A percentile compares a stretch with the other conserved stretches of the same genome.
Evolutionary conservation across 768 basidiomycete species (phyloP).

Genomic region (Pisolithus microcarpus): DNA sequence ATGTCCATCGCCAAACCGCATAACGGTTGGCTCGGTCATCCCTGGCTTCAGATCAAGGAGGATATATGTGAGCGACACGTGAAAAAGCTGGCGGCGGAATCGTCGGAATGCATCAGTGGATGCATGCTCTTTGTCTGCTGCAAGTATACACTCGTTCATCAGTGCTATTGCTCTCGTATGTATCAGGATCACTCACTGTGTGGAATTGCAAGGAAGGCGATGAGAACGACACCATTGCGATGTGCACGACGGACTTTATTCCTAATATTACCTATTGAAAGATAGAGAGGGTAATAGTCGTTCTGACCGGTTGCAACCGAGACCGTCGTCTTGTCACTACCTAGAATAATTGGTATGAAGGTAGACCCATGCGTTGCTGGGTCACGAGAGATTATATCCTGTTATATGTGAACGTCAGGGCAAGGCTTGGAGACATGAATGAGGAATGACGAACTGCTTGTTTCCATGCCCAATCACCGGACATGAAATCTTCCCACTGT

Average conservation of each 20-base stretch:
- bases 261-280: conserved; percentile 11
- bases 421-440: too few species aligned
- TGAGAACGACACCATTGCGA: conserved; percentile 2
- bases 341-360: too few species aligned
- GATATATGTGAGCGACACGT: conserved; percentile 15
- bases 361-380: too few species aligned
- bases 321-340: too few species aligned
- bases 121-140: conserved; percentile 5
- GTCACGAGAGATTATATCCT: too few species aligned
- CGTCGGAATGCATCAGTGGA: conserved; percentile 11
- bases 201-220: conserved; percentile 24
- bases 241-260: conserved; percentile 9
- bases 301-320: too few species aligned
- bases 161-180: neutral
- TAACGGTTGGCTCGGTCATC: conserved; percentile 24
- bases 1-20: conserved; percentile 24
- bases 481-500: conserved; percentile 3
- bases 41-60: conserved; percentile 16
- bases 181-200: conserved; percentile 19
- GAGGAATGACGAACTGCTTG: conserved; percentile 3
- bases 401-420: too few species aligned
- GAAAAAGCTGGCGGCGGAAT: conserved; percentile 28
- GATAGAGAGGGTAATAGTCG: too few species aligned
- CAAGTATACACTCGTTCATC: neutral
- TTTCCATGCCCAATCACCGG: conserved; percentile 10